A percentile compares a stretch with the other conserved stretches of the same genome.
Conservation (phyloP, 2,329 filamentous ascomycete species). For the Torrubiellomyces zombiae region DNA sequence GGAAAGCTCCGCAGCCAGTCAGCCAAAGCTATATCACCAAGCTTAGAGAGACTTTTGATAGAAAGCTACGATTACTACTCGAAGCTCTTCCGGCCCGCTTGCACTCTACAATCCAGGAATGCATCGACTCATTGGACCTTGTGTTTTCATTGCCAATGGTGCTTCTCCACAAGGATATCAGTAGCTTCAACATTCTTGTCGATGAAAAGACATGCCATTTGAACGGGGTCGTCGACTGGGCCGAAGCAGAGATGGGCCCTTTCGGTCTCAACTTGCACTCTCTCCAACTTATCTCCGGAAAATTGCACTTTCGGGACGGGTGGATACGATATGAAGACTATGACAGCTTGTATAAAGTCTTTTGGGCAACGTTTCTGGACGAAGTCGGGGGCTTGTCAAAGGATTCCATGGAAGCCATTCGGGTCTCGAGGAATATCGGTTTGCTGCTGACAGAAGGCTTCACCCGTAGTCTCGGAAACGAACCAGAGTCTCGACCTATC, state of each 20-base stretch:
- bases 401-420: slow-evolving; percentile 11
- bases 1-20: slow-evolving; percentile 17
- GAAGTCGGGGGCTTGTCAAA: slow-evolving; percentile 13
- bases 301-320: slow-evolving; percentile 18
- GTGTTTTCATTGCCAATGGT: slow-evolving; percentile 22
- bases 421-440: slow-evolving; percentile 16
- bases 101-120: slow-evolving; percentile 13
- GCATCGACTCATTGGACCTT: slow-evolving; percentile 13
- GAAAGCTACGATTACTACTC: slow-evolving; percentile 16
- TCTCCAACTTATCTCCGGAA: slow-evolving; percentile 15
- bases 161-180: slow-evolving; percentile 21
- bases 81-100: slow-evolving; percentile 17
- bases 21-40: slow-evolving; percentile 9
- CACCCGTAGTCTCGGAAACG: slow-evolving; percentile 20
- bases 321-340: slow-evolving; percentile 18
- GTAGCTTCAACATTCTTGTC: slow-evolving; percentile 22
- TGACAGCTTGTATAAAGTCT: slow-evolving; percentile 10
- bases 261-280: slow-evolving; percentile 23
- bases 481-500: slow-evolving; percentile 17
- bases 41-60: slow-evolving; percentile 11
- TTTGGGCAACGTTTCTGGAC: slow-evolving; percentile 16
- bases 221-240: slow-evolving; percentile 24
- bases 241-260: slow-evolving; percentile 20
- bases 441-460: slow-evolving; percentile 18
- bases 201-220: slow-evolving; percentile 18